Evolutionary conservation across 192 early-diverging fungal genomes (phyloP).

Genomic region (Kickxella alabastrina): DNA sequence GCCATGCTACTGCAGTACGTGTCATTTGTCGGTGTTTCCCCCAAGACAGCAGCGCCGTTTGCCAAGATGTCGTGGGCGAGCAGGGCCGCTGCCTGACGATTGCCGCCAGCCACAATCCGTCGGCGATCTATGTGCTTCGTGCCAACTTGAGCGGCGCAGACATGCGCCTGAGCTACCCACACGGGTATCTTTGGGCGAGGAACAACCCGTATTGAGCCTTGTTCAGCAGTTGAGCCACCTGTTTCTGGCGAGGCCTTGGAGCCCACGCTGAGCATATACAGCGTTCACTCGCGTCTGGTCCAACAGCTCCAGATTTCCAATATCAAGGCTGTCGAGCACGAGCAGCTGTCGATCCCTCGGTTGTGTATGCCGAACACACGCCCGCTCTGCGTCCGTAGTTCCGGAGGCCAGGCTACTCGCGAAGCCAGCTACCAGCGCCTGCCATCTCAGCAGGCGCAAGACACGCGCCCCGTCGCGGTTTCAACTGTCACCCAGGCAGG

Average conservation of each 20-base stretch:
- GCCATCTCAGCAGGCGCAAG: not conserved
- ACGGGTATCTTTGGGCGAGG: constrained; percentile 30
- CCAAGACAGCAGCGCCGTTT: constrained; percentile 22
- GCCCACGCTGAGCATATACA: constrained; percentile 28
- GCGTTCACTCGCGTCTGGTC: constrained; percentile 42
- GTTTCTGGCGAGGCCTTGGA: not conserved
- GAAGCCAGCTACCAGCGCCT: constrained; percentile 5
- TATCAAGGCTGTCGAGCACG: constrained; percentile 10
- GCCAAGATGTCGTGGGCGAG: constrained; percentile 31
- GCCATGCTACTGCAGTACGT: constrained; percentile 21
- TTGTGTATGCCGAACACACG: constrained; percentile 12
- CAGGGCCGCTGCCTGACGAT: constrained; percentile 28
- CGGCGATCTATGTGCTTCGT: constrained; percentile 29
- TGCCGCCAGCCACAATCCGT: constrained; percentile 24
- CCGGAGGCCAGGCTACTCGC: not conserved
- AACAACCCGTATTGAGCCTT: constrained; percentile 30
- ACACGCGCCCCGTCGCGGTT: not conserved
- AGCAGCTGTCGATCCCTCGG: constrained; percentile 24
- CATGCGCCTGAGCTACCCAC: constrained; percentile 26
- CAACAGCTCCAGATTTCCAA: constrained; percentile 42
- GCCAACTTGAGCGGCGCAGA: constrained; percentile 14
- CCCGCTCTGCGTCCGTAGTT: not conserved
- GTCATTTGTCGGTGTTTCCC: constrained; percentile 16
- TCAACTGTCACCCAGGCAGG: not conserved
- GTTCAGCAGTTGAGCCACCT: constrained; percentile 25